Conservation (phyloP, 139 green algal genomes). For the Picochlorum sp. region DNA sequence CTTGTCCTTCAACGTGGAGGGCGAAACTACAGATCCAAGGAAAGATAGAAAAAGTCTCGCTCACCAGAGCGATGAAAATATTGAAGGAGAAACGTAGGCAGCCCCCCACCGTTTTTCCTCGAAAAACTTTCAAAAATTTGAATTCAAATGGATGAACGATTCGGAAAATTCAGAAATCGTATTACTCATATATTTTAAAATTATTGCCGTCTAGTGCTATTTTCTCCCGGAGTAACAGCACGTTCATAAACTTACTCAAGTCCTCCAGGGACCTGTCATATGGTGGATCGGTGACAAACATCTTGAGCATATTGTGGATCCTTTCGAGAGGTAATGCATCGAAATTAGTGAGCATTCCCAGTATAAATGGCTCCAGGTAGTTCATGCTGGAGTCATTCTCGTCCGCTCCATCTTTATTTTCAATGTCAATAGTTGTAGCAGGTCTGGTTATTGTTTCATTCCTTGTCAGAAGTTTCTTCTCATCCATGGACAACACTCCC, state of each 20-base stretch:
- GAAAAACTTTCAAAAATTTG: too few relatives aligned
- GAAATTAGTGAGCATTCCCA: slow-evolving; percentile 87
- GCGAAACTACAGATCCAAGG: too few relatives aligned
- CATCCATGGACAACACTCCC: slow-evolving; percentile 26
- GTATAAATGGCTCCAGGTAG: slow-evolving; percentile 71
- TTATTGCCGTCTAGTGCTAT: slow-evolving; percentile 37
- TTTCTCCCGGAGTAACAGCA: slow-evolving; percentile 57
- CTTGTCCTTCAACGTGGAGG: too few relatives aligned
- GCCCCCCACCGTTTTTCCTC: too few relatives aligned
- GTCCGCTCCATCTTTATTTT: slow-evolving; percentile 19
- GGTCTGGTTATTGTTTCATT: too few relatives aligned
- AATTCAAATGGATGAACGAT: too few relatives aligned
- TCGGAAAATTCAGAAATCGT: too few relatives aligned
- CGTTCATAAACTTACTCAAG: slow-evolving; percentile 55
- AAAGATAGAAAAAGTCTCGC: too few relatives aligned
- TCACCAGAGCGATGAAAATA: too few relatives aligned
- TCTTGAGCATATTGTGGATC: slow-evolving; percentile 93
- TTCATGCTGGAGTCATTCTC: slow-evolving; percentile 38
- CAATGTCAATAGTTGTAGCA: background rate
- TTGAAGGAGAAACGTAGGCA: too few relatives aligned
- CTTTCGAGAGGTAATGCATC: slow-evolving; percentile 69
- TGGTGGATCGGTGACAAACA: slow-evolving; percentile 80
- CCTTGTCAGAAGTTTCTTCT: slow-evolving; percentile 5
- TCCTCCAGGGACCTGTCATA: slow-evolving; percentile 74
- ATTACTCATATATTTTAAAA: slow-evolving; percentile 19